These are phyloP conservation scores for Melampsora occidentalis DNA, from an alignment of 1,284 basidiomycete species.

Conservation along the genomic window DNA sequence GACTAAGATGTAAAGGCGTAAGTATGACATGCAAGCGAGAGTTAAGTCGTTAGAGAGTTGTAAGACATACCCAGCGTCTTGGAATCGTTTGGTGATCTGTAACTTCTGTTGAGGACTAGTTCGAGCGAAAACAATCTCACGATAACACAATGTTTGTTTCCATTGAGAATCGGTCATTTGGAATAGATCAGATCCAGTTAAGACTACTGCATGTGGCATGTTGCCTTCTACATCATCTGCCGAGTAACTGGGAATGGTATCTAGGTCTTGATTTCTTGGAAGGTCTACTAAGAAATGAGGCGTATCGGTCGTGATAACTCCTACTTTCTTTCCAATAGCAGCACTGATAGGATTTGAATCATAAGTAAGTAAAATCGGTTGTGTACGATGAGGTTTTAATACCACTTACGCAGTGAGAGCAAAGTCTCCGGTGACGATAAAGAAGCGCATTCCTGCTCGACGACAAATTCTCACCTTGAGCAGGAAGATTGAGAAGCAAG, in stretches of 20 bases:
- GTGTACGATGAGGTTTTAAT: too few relatives aligned
- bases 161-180: constrained; percentile 57
- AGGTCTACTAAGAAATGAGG: constrained; percentile 58
- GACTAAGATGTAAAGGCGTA: constrained; percentile 52
- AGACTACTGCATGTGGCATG: background rate
- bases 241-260: constrained; percentile 57
- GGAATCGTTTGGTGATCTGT: constrained; percentile 65
- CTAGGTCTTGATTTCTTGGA: constrained; percentile 47
- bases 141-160: constrained; percentile 61
- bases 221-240: constrained; percentile 56
- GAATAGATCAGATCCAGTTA: constrained; percentile 43
- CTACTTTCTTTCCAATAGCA: constrained; percentile 64
- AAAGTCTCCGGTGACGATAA: constrained; percentile 69
- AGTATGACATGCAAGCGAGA: too few relatives aligned
- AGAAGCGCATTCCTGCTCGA: constrained; percentile 64
- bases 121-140: constrained; percentile 70
- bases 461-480: constrained; percentile 56
- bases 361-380: too few relatives aligned
- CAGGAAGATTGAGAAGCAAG: too few relatives aligned
- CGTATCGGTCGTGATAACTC: constrained; percentile 61
- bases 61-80: constrained; percentile 57
- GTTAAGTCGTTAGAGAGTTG: background rate
- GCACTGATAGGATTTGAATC: constrained; percentile 46
- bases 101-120: constrained; percentile 73
- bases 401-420: constrained; percentile 55